Evolutionary conservation across 2,329 filamentous ascomycete genomes (phyloP).

Genomic region (Fusarium longipes): DNA sequence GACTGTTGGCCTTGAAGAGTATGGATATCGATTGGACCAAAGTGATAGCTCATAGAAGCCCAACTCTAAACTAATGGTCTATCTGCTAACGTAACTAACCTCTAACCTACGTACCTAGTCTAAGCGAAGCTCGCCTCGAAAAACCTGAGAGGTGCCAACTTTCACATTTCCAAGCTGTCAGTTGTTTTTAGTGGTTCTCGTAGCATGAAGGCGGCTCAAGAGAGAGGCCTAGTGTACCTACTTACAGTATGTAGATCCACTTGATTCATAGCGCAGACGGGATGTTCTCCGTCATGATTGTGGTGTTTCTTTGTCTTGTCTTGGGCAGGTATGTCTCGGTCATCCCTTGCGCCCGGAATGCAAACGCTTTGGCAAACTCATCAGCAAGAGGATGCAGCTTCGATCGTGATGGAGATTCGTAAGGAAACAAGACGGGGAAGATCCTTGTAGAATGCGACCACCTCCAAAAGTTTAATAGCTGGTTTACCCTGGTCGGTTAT

Average conservation of each 20-base stretch:
- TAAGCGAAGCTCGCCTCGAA: neutral
- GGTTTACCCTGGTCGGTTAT: conserved; percentile 4
- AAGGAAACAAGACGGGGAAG: conserved; percentile 13
- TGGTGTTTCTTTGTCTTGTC: conserved; percentile 26
- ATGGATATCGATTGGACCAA: conserved; percentile 22
- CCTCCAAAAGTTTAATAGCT: conserved; percentile 3
- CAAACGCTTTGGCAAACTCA: conserved; percentile 25
- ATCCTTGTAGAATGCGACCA: conserved; percentile 1
- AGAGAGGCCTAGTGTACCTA: conserved; percentile 2
- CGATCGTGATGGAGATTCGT: neutral
- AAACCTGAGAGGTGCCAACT: conserved; percentile 1
- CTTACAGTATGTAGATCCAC: neutral
- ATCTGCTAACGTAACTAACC: neutral
- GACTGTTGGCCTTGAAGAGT: neutral
- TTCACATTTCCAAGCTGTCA: neutral
- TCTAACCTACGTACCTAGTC: neutral
- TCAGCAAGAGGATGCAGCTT: conserved; percentile 9
- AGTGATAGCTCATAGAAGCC: conserved; percentile 31
- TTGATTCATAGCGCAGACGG: neutral
- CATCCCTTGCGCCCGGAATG: conserved; percentile 30
- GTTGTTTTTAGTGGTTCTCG: neutral
- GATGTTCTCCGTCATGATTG: neutral
- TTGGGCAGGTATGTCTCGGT: conserved; percentile 11
- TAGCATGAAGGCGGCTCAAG: neutral
- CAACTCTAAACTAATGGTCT: conserved; percentile 10